Percentiles rank a stretch among this genome's conserved stretches.
Evolutionary conservation across 1,139 yeast genomes (phyloP).

Genomic region (Hyphopichia wangnamkhiaoensis): DNA sequence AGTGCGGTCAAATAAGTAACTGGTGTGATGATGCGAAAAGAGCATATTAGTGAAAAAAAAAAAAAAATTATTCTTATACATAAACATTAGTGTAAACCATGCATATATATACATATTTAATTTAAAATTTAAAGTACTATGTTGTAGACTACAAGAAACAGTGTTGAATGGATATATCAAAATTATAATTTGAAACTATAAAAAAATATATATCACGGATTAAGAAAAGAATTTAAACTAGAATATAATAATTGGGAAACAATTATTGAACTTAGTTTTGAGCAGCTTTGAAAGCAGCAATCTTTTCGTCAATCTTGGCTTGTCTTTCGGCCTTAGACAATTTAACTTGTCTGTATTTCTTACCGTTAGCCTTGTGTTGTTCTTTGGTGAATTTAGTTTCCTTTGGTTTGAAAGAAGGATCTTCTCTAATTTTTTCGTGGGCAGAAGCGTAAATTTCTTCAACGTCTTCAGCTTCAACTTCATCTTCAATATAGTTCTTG

Average conservation of each 20-base stretch:
- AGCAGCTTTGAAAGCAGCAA: conserved; percentile 73
- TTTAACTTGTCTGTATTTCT: conserved; percentile 87
- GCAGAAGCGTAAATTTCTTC: conserved; percentile 96
- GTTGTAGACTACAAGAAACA: no score
- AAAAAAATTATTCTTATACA: conserved; percentile 3
- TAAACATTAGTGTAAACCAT: conserved; percentile 1
- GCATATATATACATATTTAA: neutral
- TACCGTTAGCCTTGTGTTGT: conserved; percentile 95
- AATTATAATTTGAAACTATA: neutral
- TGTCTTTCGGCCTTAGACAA: conserved; percentile 90
- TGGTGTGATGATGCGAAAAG: neutral
- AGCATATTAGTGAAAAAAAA: conserved; percentile 1
- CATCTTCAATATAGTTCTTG: conserved; percentile 96
- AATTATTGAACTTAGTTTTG: conserved; percentile 31
- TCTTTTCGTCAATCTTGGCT: conserved; percentile 88
- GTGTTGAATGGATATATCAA: neutral
- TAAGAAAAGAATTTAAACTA: no score
- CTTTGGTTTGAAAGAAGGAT: conserved; percentile 90
- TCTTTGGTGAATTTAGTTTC: conserved; percentile 96
- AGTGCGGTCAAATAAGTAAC: conserved; percentile 52
- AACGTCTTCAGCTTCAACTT: conserved; percentile 92
- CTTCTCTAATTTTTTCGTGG: conserved; percentile 93
- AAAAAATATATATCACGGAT: neutral
- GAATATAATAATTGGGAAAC: no score
- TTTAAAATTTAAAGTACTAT: neutral